Base-by-base conservation (phyloP, 306 rosid species). In the Pueraria montana region DNA sequence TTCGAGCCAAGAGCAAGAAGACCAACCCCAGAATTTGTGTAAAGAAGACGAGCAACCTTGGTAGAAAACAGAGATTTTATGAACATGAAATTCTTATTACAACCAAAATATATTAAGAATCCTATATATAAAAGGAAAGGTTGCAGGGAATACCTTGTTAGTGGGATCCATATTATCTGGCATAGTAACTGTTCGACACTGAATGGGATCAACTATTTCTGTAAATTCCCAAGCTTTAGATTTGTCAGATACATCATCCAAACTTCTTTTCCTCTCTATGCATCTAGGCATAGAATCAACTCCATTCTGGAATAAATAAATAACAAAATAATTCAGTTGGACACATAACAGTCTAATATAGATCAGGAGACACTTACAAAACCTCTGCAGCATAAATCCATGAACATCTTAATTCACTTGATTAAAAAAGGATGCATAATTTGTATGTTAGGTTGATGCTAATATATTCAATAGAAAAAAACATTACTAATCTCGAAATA, bases 1-100 rank as follows among this genome's bases (percentile, higher is more conserved):
- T 88, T 84, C 26, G 91, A 84, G 65, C 94, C 92, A 68, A 92
- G 90, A 53, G 95, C 98, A 86, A 94, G 77, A 84, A 94, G 81
- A 58, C 91, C 90, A 53, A 40, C 61, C 38, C 95, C 98, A 42
- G 82, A 55, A 81, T 88, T 88, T 24, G 93, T 86, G 79, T 94
- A 94, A 8, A 88, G 83, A 74, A 94, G 95, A 62, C 90, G 83
- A 59, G 84, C 89, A 55, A 92, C 97, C 98, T 94, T 46, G 32
- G 77, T 5, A 76, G 34, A n/a, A 69, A 50, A n/a, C 8, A 36
- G 17, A 67, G 43, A 24, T 10, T 55, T 78, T 8, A 49, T 30
- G 59, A 30, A 82, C 40, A 84, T 50, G 24, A 74, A 72, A 52
- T 48, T 74, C 36, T 58, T 53, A 21, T 7, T 11, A 81, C 24